Evolutionary conservation across 2,329 filamentous ascomycete genomes (phyloP).

Genomic region (Neophaeococcomyces mojaviensis): DNA sequence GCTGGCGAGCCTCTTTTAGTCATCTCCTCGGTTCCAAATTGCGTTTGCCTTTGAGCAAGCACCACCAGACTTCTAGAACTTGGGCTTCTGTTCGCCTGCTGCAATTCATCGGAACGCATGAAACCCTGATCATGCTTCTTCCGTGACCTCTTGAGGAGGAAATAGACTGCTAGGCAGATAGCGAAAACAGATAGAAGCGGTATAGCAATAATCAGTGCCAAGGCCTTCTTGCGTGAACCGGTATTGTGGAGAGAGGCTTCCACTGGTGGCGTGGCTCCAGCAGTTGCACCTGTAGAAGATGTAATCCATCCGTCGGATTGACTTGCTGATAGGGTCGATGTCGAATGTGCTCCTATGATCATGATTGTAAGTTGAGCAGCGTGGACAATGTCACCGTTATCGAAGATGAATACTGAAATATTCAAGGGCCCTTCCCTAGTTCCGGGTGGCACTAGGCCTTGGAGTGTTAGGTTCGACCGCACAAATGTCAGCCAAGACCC

Average conservation of each 20-base stretch:
- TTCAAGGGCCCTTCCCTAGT: neutral
- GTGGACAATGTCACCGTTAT: neutral
- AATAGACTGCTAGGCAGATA: neutral
- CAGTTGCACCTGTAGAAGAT: neutral
- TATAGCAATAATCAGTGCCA: neutral
- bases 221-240: neutral
- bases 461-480: neutral
- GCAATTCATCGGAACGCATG: neutral
- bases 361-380: neutral
- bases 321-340: neutral
- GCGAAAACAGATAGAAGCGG: neutral
- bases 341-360: neutral
- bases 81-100: neutral
- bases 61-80: neutral
- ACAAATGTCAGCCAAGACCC: constrained; percentile 1
- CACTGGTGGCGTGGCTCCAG: neutral
- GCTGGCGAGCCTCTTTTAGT: neutral
- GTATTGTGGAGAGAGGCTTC: neutral
- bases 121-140: neutral
- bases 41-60: neutral
- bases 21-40: neutral
- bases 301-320: neutral
- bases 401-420: neutral
- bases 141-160: neutral
- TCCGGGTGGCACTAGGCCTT: constrained; percentile 1